These are phyloP conservation scores for Paxillus involutus DNA, from an alignment of 768 basidiomycete species.

Conservation along the genomic window DNA sequence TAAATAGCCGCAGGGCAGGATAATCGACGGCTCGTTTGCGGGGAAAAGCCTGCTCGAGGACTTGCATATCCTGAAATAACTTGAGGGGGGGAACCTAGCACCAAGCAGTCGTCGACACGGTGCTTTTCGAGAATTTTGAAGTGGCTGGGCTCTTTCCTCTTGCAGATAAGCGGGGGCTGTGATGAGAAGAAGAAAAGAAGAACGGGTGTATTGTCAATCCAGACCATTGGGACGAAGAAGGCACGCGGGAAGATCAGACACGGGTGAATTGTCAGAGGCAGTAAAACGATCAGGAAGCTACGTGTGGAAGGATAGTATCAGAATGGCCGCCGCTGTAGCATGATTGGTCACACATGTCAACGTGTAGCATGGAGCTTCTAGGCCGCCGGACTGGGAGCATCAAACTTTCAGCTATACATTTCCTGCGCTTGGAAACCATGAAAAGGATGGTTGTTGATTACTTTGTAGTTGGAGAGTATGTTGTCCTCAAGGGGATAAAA, in stretches of 20 bases:
- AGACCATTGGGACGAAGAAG: slow-evolving; percentile 29
- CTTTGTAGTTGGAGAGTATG: background rate
- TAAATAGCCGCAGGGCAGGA: slow-evolving; percentile 5
- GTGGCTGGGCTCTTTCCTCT: slow-evolving; percentile 13
- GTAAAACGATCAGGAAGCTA: slow-evolving; percentile 8
- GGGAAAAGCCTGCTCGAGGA: slow-evolving; percentile 10
- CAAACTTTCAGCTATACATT: background rate
- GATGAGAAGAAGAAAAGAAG: background rate
- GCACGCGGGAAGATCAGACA: slow-evolving; percentile 27
- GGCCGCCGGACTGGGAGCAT: slow-evolving; percentile 5
- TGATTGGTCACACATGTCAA: slow-evolving; percentile 15
- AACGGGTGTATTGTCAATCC: slow-evolving; percentile 24
- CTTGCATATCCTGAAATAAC: slow-evolving; percentile 27
- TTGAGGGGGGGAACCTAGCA: slow-evolving; percentile 7
- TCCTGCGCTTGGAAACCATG: background rate
- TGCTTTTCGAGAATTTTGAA: slow-evolving; percentile 29
- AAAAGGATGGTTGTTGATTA: background rate
- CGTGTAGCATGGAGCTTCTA: slow-evolving; percentile 13
- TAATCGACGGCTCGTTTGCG: slow-evolving; percentile 6
- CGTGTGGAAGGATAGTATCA: slow-evolving; percentile 19
- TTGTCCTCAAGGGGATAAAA: slow-evolving; percentile 11
- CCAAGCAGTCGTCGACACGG: slow-evolving; percentile 26
- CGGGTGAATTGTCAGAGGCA: slow-evolving; percentile 10
- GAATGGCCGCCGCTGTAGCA: slow-evolving; percentile 23
- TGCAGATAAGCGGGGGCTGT: slow-evolving; percentile 8